Percentiles rank a stretch among this genome's conserved stretches.
These are phyloP conservation scores for Eragrostis tef DNA, from an alignment of 202 grass and related monocot genomes.

Conservation along the genomic window DNA sequence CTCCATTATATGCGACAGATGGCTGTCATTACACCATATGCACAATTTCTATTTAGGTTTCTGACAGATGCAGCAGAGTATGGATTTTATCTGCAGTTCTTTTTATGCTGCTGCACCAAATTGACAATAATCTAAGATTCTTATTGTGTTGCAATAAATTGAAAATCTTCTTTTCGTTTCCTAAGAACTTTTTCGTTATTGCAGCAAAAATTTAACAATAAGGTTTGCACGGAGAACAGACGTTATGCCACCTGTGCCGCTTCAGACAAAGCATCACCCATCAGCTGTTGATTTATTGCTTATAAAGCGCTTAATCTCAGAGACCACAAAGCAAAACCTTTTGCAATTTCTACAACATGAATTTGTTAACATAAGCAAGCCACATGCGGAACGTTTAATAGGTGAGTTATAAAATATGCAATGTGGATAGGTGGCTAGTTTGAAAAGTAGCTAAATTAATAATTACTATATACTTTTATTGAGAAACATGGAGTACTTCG, in stretches of 20 bases:
- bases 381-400: conserved; percentile 88
- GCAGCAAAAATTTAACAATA: conserved; percentile 88
- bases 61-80: conserved; percentile 82
- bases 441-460: background rate
- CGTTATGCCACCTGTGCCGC: conserved; percentile 91
- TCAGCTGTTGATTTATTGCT: conserved; percentile 95
- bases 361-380: conserved; percentile 94
- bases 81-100: conserved; percentile 42
- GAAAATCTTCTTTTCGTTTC: conserved; percentile 16
- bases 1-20: conserved; percentile 97
- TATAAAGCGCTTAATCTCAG: conserved; percentile 86
- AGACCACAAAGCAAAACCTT: conserved; percentile 92
- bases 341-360: conserved; percentile 96
- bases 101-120: conserved; percentile 32
- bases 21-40: conserved; percentile 95
- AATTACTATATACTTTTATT: background rate
- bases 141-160: conserved; percentile 20
- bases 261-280: conserved; percentile 92
- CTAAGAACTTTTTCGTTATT: conserved; percentile 33
- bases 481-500: background rate
- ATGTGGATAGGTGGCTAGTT: background rate
- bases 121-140: background rate
- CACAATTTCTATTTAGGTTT: conserved; percentile 91
- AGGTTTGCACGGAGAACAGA: conserved; percentile 85
- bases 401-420: conserved; percentile 58